These are phyloP conservation scores for Teratosphaeria nubilosa DNA, from an alignment of 2,329 filamentous ascomycete genomes.

Conservation along the genomic window DNA sequence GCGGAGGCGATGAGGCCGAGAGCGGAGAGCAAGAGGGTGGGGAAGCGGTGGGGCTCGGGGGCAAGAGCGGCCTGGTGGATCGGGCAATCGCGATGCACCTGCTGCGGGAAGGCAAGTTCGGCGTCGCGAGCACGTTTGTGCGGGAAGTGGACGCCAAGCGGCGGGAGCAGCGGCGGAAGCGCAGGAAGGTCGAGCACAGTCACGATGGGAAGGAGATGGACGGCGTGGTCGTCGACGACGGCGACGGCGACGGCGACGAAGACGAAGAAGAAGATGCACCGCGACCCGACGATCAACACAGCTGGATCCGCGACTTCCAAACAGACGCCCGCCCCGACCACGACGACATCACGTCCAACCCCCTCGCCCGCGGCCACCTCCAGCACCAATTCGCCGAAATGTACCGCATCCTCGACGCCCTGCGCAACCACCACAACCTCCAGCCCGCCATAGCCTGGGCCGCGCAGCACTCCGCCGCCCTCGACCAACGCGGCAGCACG, in stretches of 20 bases:
- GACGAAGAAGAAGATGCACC: slow-evolving; percentile 2
- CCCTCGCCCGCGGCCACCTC: slow-evolving; percentile 36
- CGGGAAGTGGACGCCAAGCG: slow-evolving; percentile 47
- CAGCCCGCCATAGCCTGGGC: slow-evolving; percentile 84
- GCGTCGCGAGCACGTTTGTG: slow-evolving; percentile 76
- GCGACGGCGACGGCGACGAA: slow-evolving; percentile 9
- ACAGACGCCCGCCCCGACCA: background rate
- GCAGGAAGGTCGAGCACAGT: slow-evolving; percentile 2
- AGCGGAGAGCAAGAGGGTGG: background rate
- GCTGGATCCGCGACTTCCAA: background rate
- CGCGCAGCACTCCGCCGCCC: slow-evolving; percentile 52
- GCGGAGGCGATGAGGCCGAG: background rate
- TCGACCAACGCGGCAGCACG: slow-evolving; percentile 79
- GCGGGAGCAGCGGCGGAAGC: slow-evolving; percentile 1
- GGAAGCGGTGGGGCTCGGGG: slow-evolving; percentile 56
- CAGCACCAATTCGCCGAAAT: slow-evolving; percentile 76
- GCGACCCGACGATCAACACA: background rate
- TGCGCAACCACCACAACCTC: slow-evolving; percentile 63
- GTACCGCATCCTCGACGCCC: slow-evolving; percentile 76
- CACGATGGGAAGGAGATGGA: slow-evolving; percentile 1
- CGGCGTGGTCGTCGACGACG: slow-evolving; percentile 3
- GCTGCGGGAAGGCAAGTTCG: slow-evolving; percentile 86
- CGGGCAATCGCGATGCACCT: slow-evolving; percentile 94
- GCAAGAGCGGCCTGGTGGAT: slow-evolving; percentile 70
- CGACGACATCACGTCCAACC: slow-evolving; percentile 35